These are phyloP conservation scores for Fusarium sp. DNA, from an alignment of 2,329 filamentous ascomycete species.

Conservation along the genomic window DNA sequence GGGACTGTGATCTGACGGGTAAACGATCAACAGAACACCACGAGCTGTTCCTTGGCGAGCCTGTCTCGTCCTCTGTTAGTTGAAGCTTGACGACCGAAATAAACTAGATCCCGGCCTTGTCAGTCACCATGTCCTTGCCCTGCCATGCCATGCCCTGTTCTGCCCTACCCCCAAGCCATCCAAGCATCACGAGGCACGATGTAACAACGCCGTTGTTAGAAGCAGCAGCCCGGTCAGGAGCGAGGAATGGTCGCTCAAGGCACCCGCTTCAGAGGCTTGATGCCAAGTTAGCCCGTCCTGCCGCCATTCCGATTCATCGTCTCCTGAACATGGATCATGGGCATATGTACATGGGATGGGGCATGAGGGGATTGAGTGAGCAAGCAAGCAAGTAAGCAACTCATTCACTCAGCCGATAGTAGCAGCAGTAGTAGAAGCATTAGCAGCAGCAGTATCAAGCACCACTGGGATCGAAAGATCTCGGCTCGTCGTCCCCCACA, in stretches of 20 bases:
- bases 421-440: neutral
- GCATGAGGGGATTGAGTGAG: conserved; percentile 1
- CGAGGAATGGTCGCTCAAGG: neutral
- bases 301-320: conserved; percentile 12
- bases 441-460: conserved; percentile 1
- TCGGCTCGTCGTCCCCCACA: conserved; percentile 37
- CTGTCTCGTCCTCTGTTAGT: neutral
- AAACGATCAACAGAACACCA: conserved; percentile 6
- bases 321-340: conserved; percentile 12
- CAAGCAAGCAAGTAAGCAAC: neutral
- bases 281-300: conserved; percentile 9
- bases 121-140: conserved; percentile 2
- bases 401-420: neutral
- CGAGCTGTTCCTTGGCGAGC: neutral
- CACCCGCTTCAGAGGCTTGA: conserved; percentile 7
- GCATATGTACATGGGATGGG: neutral
- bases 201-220: conserved; percentile 6
- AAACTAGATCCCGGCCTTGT: conserved; percentile 17
- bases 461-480: conserved; percentile 23
- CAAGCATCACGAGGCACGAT: neutral
- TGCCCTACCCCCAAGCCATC: neutral
- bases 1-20: neutral
- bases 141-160: neutral
- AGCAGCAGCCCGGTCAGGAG: conserved; percentile 1
- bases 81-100: conserved; percentile 22